Percentiles rank a stretch among this genome's conserved stretches.
phyloP scores from a whole-genome alignment of 2,329 filamentous ascomycete genomes.

The Colletotrichum neosansevieriae region DNA sequence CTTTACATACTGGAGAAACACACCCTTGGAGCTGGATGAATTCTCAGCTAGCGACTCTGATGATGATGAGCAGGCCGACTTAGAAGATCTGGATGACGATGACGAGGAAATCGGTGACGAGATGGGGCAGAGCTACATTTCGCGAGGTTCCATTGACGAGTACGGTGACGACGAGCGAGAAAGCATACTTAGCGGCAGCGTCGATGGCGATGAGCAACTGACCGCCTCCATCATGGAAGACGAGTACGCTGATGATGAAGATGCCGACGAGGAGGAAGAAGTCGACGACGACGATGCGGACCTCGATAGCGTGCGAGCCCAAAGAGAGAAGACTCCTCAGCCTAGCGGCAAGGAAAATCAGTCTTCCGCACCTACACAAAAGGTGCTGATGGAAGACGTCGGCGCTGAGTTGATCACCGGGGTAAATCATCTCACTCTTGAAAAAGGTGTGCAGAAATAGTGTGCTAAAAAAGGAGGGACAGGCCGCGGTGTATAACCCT shows the following conservation, averaged over 20 bases:
- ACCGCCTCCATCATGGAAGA: slow-evolving; percentile 55
- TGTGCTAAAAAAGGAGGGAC: slow-evolving; percentile 41
- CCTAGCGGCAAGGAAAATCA: slow-evolving; percentile 25
- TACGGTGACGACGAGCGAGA: slow-evolving; percentile 55
- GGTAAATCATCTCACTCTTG: slow-evolving; percentile 64
- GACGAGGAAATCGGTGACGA: slow-evolving; percentile 59
- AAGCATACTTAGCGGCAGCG: slow-evolving; percentile 57
- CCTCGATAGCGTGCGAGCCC: slow-evolving; percentile 24
- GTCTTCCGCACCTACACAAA: slow-evolving; percentile 41
- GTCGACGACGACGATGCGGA: slow-evolving; percentile 58
- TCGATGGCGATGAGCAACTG: slow-evolving; percentile 58
- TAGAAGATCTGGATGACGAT: slow-evolving; percentile 63
- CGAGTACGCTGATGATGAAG: slow-evolving; percentile 49
- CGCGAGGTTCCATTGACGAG: slow-evolving; percentile 61
- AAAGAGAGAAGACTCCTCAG: slow-evolving; percentile 37
- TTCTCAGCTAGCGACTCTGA: slow-evolving; percentile 86
- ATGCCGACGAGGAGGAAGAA: slow-evolving; percentile 52
- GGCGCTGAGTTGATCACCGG: slow-evolving; percentile 71
- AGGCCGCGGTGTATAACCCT: slow-evolving; percentile 39
- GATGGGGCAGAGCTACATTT: slow-evolving; percentile 68
- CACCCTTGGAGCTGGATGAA: slow-evolving; percentile 85
- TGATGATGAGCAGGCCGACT: slow-evolving; percentile 58
- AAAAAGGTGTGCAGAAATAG: slow-evolving; percentile 51
- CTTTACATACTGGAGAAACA: slow-evolving; percentile 95
- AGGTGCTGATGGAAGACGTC: slow-evolving; percentile 56